Base-by-base conservation (phyloP, 495 filamentous ascomycete species). In the Aspergillus wentii region DNA sequence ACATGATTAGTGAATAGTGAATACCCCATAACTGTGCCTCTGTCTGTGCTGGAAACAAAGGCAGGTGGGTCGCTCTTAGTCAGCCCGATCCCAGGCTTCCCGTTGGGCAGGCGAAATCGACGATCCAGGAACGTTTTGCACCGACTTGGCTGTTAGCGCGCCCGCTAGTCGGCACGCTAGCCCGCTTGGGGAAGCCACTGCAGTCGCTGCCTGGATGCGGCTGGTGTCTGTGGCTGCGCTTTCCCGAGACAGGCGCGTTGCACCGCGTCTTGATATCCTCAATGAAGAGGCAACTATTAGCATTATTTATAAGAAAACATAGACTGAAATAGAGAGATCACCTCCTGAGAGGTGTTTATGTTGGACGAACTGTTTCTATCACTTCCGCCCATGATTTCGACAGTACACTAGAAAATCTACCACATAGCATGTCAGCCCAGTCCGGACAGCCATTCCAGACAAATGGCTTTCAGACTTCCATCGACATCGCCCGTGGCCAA, bases 381-480 rank as follows among this genome's bases (percentile, higher is more conserved):
- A 11, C 11, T 25, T 25, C 5, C 22, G 11, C 6, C 11, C 5
- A 5, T 6, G 6, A 25, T 5, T 25, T 6, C 22, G 5, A 25
- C 22, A 25, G 22, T 25, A 25, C 22, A 25, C 22, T 6, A 11
- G 5, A 25, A 25, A 6, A 25, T 25, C 11, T 6, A 25, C 22
- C 22, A 5, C 5, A 25, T 25, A 5, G 5, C 35, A 62, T 59
- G 57, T 56, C 57, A 32, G 47, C 49, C 35, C 39, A 29, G 32
- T 46, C 56, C 33, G 52, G 40, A 25, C 50, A 54, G 27, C 40
- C 54, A 21, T 38, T 62, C 20, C 62, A 68, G 44, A 62, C 51
- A 30, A 53, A 52, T 52, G 64, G 62, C 41, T 68, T 70, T 42
- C 57, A 62, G 38, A 76, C 72, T 14, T 63, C 69, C 19, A 49